Conservation (phyloP, 2,329 filamentous ascomycete genomes). For the Bertia moriformis region DNA sequence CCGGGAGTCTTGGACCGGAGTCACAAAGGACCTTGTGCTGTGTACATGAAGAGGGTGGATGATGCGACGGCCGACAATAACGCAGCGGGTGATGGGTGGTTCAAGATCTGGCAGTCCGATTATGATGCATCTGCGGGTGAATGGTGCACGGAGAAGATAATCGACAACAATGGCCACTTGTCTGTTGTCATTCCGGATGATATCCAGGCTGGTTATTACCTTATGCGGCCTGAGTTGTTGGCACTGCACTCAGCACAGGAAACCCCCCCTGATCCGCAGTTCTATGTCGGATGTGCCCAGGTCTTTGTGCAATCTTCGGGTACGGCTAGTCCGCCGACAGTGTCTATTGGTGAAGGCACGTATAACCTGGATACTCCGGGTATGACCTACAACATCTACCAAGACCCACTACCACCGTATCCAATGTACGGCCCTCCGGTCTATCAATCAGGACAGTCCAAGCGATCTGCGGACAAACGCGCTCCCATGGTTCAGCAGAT, state of each 20-base stretch:
- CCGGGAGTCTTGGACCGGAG: constrained; percentile 41
- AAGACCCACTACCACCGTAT: neutral
- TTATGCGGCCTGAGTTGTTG: constrained; percentile 57
- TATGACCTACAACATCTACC: neutral
- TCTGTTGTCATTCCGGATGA: constrained; percentile 45
- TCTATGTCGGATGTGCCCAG: constrained; percentile 61
- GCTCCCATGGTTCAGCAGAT: neutral
- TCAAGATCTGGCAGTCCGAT: constrained; percentile 62
- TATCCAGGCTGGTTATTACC: constrained; percentile 52
- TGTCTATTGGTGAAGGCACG: neutral
- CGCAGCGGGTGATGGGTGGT: constrained; percentile 55
- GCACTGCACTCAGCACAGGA: constrained; percentile 49
- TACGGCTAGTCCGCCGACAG: neutral
- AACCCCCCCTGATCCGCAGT: constrained; percentile 46
- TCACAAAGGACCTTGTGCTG: constrained; percentile 56
- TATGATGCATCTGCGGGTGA: constrained; percentile 37
- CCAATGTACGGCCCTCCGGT: neutral
- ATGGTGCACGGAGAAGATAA: constrained; percentile 62
- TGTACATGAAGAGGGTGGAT: constrained; percentile 59
- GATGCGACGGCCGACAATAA: constrained; percentile 31
- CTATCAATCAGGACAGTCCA: neutral
- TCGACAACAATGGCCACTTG: constrained; percentile 46
- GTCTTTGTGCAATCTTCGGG: constrained; percentile 32
- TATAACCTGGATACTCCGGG: neutral
- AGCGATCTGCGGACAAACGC: neutral